These are phyloP conservation scores for Protomyces lactucae-debilis DNA, from an alignment of 1,139 yeast genomes.

Conservation along the genomic window DNA sequence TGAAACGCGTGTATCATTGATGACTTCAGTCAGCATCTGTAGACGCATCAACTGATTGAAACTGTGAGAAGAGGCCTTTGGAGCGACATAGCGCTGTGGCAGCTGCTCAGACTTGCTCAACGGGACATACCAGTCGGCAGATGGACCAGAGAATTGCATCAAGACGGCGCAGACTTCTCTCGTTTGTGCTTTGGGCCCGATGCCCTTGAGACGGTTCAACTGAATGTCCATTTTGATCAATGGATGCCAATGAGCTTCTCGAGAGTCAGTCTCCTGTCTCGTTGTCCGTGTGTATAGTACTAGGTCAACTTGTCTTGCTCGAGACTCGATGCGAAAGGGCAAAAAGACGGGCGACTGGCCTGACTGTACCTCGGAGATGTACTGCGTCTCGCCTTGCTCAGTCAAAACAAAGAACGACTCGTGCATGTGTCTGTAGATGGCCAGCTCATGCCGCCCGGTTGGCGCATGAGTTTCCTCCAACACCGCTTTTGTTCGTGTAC, in stretches of 20 bases:
- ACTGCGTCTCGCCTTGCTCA: not conserved
- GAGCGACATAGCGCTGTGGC: not conserved
- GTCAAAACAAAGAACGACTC: slow-evolving; percentile 8
- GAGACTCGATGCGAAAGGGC: slow-evolving; percentile 7
- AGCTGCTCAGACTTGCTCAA: not conserved
- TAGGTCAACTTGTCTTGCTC: not conserved
- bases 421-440: not conserved
- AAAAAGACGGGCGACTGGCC: not conserved
- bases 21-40: slow-evolving; percentile 13
- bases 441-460: slow-evolving; percentile 3
- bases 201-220: not conserved
- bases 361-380: slow-evolving; percentile 10
- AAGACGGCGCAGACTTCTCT: not conserved
- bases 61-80: slow-evolving; percentile 1
- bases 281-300: not conserved
- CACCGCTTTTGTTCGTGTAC: slow-evolving; percentile 3
- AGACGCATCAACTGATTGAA: slow-evolving; percentile 14
- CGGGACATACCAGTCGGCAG: slow-evolving; percentile 8
- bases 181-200: not conserved
- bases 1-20: slow-evolving; percentile 13
- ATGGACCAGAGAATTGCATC: slow-evolving; percentile 1
- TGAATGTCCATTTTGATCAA: not conserved
- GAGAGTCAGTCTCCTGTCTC: not conserved
- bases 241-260: not conserved
- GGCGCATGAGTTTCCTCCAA: not conserved